These are phyloP conservation scores for Candida methanosorbosa DNA, from an alignment of 805 yeast genomes.

Conservation along the genomic window DNA sequence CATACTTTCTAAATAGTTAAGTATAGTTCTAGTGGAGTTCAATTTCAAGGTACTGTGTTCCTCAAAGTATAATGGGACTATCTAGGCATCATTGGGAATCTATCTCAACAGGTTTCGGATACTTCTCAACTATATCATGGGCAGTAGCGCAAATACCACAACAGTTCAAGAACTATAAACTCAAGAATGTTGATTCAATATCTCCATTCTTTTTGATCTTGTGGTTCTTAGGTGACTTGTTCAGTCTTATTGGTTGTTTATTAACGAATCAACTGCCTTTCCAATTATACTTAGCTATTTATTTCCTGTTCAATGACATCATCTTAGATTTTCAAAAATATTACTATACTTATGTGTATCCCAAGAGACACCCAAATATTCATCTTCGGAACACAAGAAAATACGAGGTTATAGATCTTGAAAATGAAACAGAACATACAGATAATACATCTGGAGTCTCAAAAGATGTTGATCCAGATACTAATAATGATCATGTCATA, in stretches of 20 bases:
- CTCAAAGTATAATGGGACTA: too few relatives aligned
- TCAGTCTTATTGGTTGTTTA: conserved; percentile 53
- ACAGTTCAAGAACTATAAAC: conserved; percentile 21
- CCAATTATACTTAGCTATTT: conserved; percentile 63
- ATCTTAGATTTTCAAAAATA: conserved; percentile 62
- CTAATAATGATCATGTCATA: too few relatives aligned
- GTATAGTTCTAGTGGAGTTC: too few relatives aligned
- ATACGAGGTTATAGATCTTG: too few relatives aligned
- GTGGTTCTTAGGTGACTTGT: conserved; percentile 26
- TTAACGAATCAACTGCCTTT: conserved; percentile 75
- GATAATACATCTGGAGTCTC: background rate
- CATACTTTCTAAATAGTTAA: too few relatives aligned
- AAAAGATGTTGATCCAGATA: too few relatives aligned
- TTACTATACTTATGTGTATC: conserved; percentile 34
- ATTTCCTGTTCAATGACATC: conserved; percentile 66
- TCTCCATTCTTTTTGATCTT: conserved; percentile 21
- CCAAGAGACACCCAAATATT: background rate
- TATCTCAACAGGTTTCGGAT: conserved; percentile 14
- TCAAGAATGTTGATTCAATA: conserved; percentile 23
- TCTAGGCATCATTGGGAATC: too few relatives aligned
- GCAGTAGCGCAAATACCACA: conserved; percentile 28
- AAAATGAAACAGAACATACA: background rate
- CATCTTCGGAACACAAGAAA: too few relatives aligned
- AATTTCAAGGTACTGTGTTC: too few relatives aligned
- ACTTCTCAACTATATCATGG: conserved; percentile 25